phyloP scores from a whole-genome alignment of 78 protist species.

The Dictyostelium brefeldianum region DNA sequence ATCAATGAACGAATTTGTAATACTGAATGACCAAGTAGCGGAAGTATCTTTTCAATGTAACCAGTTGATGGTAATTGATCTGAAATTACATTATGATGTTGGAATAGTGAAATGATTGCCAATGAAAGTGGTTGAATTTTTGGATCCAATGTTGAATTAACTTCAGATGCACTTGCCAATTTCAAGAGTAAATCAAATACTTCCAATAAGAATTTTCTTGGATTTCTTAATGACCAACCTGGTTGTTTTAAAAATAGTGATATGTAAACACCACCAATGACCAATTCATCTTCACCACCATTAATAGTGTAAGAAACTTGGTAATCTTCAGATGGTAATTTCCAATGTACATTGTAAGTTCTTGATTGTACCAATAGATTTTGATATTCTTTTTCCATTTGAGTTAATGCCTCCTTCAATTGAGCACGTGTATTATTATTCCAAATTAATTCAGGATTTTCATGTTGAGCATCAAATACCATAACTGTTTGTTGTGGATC shows the following conservation, averaged over 20 bases:
- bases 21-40: slow-evolving; percentile 30
- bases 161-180: not conserved
- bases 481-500: slow-evolving; percentile 74
- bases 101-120: slow-evolving; percentile 47
- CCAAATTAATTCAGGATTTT: slow-evolving; percentile 91
- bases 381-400: slow-evolving; percentile 36
- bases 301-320: slow-evolving; percentile 7
- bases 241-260: slow-evolving; percentile 86
- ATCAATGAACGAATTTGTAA: slow-evolving; percentile 44
- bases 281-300: slow-evolving; percentile 57
- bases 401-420: slow-evolving; percentile 28
- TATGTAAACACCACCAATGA: slow-evolving; percentile 87
- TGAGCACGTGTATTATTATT: slow-evolving; percentile 83
- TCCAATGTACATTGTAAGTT: slow-evolving; percentile 43
- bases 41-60: slow-evolving; percentile 67
- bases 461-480: slow-evolving; percentile 83
- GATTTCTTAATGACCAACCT: slow-evolving; percentile 87
- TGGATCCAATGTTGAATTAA: slow-evolving; percentile 8
- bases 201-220: slow-evolving; percentile 75
- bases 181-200: slow-evolving; percentile 46
- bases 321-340: slow-evolving; percentile 58
- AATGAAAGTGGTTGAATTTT: slow-evolving; percentile 41
- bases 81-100: slow-evolving; percentile 47
- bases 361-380: not conserved
- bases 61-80: slow-evolving; percentile 75